Evolutionary conservation across 768 basidiomycete species (phyloP).

Genomic region (Scleroderma citrinum): DNA sequence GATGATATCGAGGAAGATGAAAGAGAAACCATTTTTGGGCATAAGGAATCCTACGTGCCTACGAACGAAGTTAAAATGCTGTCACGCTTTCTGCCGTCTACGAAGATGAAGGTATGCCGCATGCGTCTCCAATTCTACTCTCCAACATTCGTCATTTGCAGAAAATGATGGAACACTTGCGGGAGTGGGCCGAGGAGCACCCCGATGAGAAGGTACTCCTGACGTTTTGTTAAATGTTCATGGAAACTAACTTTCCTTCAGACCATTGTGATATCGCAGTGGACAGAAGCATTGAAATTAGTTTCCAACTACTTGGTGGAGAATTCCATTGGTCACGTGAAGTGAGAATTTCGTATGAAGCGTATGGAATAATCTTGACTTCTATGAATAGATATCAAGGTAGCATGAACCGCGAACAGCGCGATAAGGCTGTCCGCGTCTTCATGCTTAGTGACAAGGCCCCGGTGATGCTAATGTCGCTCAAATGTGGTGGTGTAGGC

Average conservation of each 20-base stretch:
- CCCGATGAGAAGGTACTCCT: constrained; percentile 55
- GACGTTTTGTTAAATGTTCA: background rate
- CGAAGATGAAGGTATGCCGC: constrained; percentile 60
- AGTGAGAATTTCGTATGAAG: constrained; percentile 29
- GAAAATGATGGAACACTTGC: constrained; percentile 57
- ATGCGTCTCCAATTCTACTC: background rate
- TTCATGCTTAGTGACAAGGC: constrained; percentile 60
- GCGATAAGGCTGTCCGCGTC: constrained; percentile 47
- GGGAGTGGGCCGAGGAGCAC: constrained; percentile 37
- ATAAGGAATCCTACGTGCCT: constrained; percentile 22
- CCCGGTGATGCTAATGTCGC: constrained; percentile 54
- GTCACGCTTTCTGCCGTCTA: constrained; percentile 58
- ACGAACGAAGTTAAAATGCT: constrained; percentile 38
- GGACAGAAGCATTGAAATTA: constrained; percentile 59
- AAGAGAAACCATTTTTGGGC: constrained; percentile 37
- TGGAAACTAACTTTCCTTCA: constrained; percentile 19
- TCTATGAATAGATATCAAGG: constrained; percentile 46
- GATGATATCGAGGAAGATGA: constrained; percentile 37
- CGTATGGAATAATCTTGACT: background rate
- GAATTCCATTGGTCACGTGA: constrained; percentile 47
- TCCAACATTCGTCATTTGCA: constrained; percentile 12
- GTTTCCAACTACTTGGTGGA: constrained; percentile 58
- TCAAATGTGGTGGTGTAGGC: constrained; percentile 56
- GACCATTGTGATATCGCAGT: constrained; percentile 65
- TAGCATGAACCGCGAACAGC: constrained; percentile 46